These are phyloP conservation scores for Hygrophila difformis DNA, from an alignment of 257 asterid genomes.

Conservation along the genomic window DNA sequence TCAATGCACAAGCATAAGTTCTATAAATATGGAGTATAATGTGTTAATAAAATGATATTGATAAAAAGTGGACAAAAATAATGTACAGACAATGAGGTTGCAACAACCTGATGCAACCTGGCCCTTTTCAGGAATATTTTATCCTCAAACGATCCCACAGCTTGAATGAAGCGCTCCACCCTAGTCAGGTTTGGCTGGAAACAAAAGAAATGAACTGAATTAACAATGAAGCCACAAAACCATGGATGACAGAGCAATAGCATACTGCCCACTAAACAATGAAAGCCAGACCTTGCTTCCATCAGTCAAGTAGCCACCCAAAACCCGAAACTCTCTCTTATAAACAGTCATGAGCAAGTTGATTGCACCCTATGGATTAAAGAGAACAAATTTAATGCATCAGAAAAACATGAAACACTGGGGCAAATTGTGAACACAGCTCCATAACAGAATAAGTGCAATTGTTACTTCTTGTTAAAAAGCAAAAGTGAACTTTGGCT, in stretches of 20 bases:
- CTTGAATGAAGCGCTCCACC: constrained; percentile 91
- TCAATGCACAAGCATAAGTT: not conserved
- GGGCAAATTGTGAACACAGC: not conserved
- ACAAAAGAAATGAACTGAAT: constrained; percentile 12
- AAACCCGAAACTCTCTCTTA: constrained; percentile 66
- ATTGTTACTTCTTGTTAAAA: too few species aligned
- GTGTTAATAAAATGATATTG: not conserved
- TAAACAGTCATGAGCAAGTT: constrained; percentile 90
- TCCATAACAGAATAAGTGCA: constrained; percentile 9
- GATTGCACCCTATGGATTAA: constrained; percentile 69
- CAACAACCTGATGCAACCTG: constrained; percentile 74
- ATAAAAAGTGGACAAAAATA: not conserved
- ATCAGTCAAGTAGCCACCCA: constrained; percentile 87
- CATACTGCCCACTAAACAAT: constrained; percentile 2
- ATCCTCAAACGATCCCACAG: constrained; percentile 90
- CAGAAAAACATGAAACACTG: too few species aligned
- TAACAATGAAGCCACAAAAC: not conserved
- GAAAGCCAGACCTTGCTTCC: constrained; percentile 85
- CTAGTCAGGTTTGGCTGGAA: constrained; percentile 70
- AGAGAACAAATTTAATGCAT: constrained; percentile 1
- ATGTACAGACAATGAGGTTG: constrained; percentile 1
- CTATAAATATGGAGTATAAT: constrained; percentile 6
- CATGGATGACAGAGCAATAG: not conserved
- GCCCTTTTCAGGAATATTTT: constrained; percentile 88
- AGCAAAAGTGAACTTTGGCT: too few species aligned